Evolutionary conservation across 176 grass and related monocot species (phyloP).

Genomic region (Phyllostachys edulis): DNA sequence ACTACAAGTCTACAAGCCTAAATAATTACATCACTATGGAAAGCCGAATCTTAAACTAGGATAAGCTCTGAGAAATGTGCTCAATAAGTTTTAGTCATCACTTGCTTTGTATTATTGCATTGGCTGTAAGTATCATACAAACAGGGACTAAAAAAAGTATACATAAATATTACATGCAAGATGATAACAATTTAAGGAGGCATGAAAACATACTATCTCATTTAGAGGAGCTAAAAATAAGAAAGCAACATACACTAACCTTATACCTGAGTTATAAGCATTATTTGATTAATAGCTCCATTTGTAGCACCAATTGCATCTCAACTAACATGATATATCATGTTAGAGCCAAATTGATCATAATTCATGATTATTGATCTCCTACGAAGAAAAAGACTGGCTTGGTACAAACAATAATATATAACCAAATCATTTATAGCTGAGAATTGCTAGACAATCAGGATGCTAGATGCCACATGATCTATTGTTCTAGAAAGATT

Average conservation of each 20-base stretch:
- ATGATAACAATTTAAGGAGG: not conserved
- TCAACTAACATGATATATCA: not conserved
- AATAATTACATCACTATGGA: slow-evolving; percentile 35
- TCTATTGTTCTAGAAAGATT: not conserved
- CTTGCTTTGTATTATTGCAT: slow-evolving; percentile 6
- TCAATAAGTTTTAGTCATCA: slow-evolving; percentile 25
- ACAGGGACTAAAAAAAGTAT: not conserved
- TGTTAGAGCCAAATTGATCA: not conserved
- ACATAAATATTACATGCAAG: slow-evolving; percentile 23
- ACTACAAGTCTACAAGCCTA: slow-evolving; percentile 16
- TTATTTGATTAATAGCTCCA: not conserved
- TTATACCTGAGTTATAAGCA: not conserved
- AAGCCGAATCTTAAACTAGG: slow-evolving; percentile 9
- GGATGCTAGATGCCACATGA: not conserved
- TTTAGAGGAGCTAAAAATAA: slow-evolving; percentile 8
- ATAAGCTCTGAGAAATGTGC: slow-evolving; percentile 14
- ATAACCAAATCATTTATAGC: not conserved
- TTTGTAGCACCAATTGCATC: not conserved
- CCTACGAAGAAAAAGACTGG: not conserved
- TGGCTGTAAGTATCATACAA: not conserved
- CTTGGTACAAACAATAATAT: not conserved
- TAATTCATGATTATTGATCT: not conserved
- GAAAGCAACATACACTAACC: slow-evolving; percentile 33
- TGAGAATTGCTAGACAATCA: not conserved
- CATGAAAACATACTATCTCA: not conserved